Evolutionary conservation across 106 monocot species (phyloP).

Genomic region (Allium cepa): DNA sequence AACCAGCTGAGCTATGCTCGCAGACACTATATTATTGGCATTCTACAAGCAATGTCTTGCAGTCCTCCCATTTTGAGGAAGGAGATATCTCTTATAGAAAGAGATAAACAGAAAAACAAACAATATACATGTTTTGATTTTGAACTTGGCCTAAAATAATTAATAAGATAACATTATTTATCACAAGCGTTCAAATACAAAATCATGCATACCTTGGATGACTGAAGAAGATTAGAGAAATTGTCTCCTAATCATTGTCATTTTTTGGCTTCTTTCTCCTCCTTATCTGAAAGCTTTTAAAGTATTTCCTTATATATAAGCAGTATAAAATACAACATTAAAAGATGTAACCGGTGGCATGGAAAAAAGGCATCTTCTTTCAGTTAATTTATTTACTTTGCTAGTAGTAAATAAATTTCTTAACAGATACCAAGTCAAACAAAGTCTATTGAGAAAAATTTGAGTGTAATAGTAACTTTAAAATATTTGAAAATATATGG

Average conservation of each 20-base stretch:
- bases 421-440: too few species aligned
- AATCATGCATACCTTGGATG: constrained; percentile 57
- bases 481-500: too few species aligned
- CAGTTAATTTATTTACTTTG: too few species aligned
- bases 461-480: too few species aligned
- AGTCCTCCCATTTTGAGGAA: constrained; percentile 86
- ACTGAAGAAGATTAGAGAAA: constrained; percentile 72
- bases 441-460: too few species aligned
- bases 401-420: too few species aligned
- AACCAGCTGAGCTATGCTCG: too few species aligned
- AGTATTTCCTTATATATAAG: constrained; percentile 78
- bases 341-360: too few species aligned
- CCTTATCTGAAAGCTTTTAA: constrained; percentile 71
- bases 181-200: neutral
- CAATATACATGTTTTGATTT: neutral
- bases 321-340: constrained; percentile 19
- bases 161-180: too few species aligned
- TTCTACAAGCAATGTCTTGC: constrained; percentile 65
- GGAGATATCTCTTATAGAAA: constrained; percentile 79
- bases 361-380: too few species aligned
- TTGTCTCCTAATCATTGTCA: constrained; percentile 69
- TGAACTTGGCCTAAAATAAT: neutral
- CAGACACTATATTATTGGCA: too few species aligned
- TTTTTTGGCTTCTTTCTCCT: constrained; percentile 90
- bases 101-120: neutral